Evolutionary conservation across 78 protist genomes (phyloP).

Genomic region (slime mould (Dictyostelium discoideum)): DNA sequence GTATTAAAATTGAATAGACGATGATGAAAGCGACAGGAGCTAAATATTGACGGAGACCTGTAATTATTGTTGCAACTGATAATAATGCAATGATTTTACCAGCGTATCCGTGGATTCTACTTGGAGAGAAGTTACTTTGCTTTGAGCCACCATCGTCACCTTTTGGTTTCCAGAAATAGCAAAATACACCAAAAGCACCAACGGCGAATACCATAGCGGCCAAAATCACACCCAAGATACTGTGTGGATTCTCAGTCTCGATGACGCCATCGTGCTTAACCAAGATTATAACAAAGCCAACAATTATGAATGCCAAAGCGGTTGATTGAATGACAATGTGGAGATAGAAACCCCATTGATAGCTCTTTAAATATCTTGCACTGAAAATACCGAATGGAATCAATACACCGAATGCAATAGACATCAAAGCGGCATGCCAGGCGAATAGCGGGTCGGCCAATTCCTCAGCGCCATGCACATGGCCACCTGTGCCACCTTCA

Average conservation of each 20-base stretch:
- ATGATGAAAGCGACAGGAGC: background rate
- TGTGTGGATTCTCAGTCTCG: background rate
- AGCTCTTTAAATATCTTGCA: constrained; percentile 24
- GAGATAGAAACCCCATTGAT: constrained; percentile 45
- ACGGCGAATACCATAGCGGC: background rate
- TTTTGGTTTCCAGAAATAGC: background rate
- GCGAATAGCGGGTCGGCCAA: background rate
- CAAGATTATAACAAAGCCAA: constrained; percentile 8
- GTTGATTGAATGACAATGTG: constrained; percentile 1
- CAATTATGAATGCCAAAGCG: constrained; percentile 19
- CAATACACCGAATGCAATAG: constrained; percentile 26
- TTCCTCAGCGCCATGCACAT: background rate
- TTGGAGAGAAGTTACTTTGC: constrained; percentile 26
- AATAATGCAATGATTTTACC: background rate
- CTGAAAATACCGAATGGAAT: constrained; percentile 64
- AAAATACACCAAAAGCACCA: background rate
- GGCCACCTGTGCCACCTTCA: background rate
- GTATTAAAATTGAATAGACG: background rate
- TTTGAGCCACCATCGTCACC: background rate
- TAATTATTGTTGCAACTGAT: background rate
- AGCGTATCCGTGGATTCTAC: constrained; percentile 23
- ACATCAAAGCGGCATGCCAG: constrained; percentile 21
- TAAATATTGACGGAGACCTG: background rate
- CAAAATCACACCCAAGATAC: constrained; percentile 21
- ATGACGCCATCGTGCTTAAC: constrained; percentile 1